Evolutionary conservation across 2,329 filamentous ascomycete genomes (phyloP).

Genomic region (Diaporthe caulivora): DNA sequence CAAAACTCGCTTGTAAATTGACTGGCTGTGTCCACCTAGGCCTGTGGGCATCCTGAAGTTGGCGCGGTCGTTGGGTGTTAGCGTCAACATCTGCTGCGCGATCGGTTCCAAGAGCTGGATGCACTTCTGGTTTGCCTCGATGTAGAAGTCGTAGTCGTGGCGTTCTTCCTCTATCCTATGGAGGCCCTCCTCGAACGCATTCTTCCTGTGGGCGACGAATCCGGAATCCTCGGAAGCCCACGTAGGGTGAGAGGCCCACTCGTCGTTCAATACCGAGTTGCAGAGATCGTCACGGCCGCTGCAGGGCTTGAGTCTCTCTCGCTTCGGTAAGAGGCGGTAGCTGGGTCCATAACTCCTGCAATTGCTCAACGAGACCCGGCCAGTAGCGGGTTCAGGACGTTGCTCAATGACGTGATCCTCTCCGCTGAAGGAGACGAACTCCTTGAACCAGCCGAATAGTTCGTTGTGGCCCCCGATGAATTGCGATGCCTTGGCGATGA

Average conservation of each 20-base stretch:
- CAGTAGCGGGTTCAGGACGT: slow-evolving; percentile 78
- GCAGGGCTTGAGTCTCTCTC: slow-evolving; percentile 91
- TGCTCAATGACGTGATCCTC: slow-evolving; percentile 85
- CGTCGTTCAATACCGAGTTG: slow-evolving; percentile 92
- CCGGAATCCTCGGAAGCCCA: slow-evolving; percentile 99
- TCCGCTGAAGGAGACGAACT: slow-evolving; percentile 82
- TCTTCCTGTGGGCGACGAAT: slow-evolving; percentile 98
- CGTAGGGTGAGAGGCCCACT: slow-evolving; percentile 98
- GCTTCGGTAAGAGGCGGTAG: slow-evolving; percentile 90
- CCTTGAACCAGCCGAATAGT: slow-evolving; percentile 89
- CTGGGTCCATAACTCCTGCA: slow-evolving; percentile 96
- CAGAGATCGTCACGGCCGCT: slow-evolving; percentile 96
- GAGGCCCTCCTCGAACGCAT: slow-evolving; percentile 91
- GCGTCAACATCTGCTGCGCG: slow-evolving; percentile 87
- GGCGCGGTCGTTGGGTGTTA: slow-evolving; percentile 79
- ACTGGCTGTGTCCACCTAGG: slow-evolving; percentile 92
- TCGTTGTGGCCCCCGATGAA: slow-evolving; percentile 93
- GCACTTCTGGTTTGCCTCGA: slow-evolving; percentile 93
- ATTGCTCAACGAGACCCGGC: slow-evolving; percentile 92
- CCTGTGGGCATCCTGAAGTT: slow-evolving; percentile 84
- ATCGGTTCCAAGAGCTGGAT: slow-evolving; percentile 97
- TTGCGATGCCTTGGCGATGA: slow-evolving; percentile 84
- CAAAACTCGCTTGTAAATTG: slow-evolving; percentile 95
- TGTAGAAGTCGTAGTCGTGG: slow-evolving; percentile 98
- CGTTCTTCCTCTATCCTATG: slow-evolving; percentile 98